Percentiles rank a stretch among this genome's conserved stretches.
These are phyloP conservation scores for Ustilago lituana DNA, from an alignment of 1,284 basidiomycete genomes.

Conservation along the genomic window DNA sequence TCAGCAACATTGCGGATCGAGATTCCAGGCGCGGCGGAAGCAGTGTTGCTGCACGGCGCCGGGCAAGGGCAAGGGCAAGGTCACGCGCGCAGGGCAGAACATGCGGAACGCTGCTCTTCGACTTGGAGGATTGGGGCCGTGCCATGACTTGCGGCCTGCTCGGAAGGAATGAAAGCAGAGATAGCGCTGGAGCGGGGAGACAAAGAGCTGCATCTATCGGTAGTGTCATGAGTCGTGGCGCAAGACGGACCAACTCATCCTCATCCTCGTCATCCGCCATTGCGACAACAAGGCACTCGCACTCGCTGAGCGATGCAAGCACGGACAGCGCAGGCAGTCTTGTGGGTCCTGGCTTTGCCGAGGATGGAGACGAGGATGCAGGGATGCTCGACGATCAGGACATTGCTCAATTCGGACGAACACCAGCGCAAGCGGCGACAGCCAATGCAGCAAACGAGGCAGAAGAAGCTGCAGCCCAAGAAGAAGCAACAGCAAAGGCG, in stretches of 20 bases:
- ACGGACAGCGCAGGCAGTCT: slow-evolving; percentile 33
- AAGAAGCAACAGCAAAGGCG: slow-evolving; percentile 5
- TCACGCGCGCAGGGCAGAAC: slow-evolving; percentile 31
- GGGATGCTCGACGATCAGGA: slow-evolving; percentile 53
- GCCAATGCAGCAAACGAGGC: background rate
- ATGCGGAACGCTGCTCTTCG: slow-evolving; percentile 24
- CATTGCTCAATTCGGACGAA: slow-evolving; percentile 44
- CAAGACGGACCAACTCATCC: slow-evolving; percentile 6
- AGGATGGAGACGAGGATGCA: slow-evolving; percentile 50
- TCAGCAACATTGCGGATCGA: slow-evolving; percentile 55
- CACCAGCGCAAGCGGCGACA: background rate
- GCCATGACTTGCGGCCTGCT: slow-evolving; percentile 33
- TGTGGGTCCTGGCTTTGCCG: slow-evolving; percentile 23
- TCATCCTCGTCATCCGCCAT: background rate
- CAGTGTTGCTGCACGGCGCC: slow-evolving; percentile 22
- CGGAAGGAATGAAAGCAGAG: slow-evolving; percentile 4
- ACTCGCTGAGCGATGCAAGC: slow-evolving; percentile 35
- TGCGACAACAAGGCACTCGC: slow-evolving; percentile 20
- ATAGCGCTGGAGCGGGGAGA: background rate
- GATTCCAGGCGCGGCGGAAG: slow-evolving; percentile 28
- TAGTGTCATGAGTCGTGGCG: slow-evolving; percentile 38
- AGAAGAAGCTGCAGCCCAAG: slow-evolving; percentile 5
- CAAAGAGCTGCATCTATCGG: slow-evolving; percentile 32
- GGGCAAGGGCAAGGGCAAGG: slow-evolving; percentile 24
- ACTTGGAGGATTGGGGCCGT: slow-evolving; percentile 17